These are phyloP conservation scores for Apiotrichum montevideense DNA, from an alignment of 1,284 basidiomycete species.

Conservation along the genomic window DNA sequence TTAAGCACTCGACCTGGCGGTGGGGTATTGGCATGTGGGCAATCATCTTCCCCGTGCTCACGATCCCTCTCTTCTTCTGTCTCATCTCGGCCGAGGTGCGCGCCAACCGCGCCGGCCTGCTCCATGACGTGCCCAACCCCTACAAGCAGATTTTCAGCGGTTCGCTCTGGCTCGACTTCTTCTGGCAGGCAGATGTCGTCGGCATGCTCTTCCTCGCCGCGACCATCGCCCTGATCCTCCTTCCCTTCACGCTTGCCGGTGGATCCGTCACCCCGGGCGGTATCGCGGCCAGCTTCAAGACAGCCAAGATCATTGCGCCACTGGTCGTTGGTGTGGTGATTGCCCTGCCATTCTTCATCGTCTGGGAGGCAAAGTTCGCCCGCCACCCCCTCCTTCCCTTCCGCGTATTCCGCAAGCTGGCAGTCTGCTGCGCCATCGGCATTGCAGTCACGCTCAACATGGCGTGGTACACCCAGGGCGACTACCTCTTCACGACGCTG, in stretches of 20 bases:
- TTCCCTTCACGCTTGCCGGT: slow-evolving; percentile 46
- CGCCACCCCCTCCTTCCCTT: slow-evolving; percentile 45
- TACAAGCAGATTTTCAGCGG: slow-evolving; percentile 7
- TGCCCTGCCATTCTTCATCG: slow-evolving; percentile 40
- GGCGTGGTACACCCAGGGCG: slow-evolving; percentile 44
- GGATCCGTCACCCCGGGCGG: slow-evolving; percentile 6
- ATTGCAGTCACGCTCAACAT: slow-evolving; percentile 45
- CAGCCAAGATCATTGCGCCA: slow-evolving; percentile 41
- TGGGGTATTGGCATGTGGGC: slow-evolving; percentile 49
- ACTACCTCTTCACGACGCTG: slow-evolving; percentile 45
- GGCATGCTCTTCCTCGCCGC: slow-evolving; percentile 39
- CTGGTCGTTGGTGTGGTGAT: slow-evolving; percentile 44
- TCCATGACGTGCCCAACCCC: slow-evolving; percentile 24
- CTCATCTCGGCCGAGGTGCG: slow-evolving; percentile 36
- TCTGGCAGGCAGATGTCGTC: slow-evolving; percentile 46
- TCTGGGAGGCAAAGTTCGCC: slow-evolving; percentile 44
- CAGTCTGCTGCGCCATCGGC: slow-evolving; percentile 40
- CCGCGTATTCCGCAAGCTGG: slow-evolving; percentile 42
- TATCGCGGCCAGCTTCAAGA: slow-evolving; percentile 25
- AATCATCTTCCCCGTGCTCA: slow-evolving; percentile 46
- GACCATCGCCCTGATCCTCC: slow-evolving; percentile 29
- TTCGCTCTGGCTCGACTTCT: slow-evolving; percentile 35
- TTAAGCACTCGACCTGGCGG: slow-evolving; percentile 37
- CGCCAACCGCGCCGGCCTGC: slow-evolving; percentile 17
- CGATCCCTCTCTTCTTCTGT: slow-evolving; percentile 37